Conservation (phyloP, 2,329 filamentous ascomycete genomes). For the Cyphellophora europaea region DNA sequence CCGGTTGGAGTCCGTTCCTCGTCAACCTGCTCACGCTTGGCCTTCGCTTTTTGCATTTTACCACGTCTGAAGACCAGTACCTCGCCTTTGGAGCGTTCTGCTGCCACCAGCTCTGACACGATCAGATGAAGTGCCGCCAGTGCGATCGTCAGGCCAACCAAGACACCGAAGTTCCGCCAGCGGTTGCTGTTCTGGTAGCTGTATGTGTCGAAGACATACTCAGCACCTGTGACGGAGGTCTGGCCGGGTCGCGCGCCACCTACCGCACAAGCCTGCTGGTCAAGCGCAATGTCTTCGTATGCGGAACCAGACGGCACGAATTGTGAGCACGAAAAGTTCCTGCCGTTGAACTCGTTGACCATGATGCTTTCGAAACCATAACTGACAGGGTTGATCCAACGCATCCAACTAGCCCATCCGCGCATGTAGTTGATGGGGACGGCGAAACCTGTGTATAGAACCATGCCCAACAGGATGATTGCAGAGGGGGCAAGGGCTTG, state of each 20-base stretch:
- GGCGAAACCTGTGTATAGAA: conserved; percentile 60
- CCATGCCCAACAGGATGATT: conserved; percentile 43
- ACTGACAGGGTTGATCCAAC: conserved; percentile 55
- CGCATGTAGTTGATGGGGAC: conserved; percentile 50
- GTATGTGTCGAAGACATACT: conserved; percentile 47
- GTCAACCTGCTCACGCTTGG: background rate
- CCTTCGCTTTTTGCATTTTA: conserved; percentile 26
- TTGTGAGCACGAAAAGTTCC: conserved; percentile 46
- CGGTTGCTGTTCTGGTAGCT: conserved; percentile 49
- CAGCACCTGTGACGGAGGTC: conserved; percentile 46
- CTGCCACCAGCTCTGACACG: conserved; percentile 52
- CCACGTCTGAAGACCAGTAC: conserved; percentile 66
- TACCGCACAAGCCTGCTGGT: conserved; percentile 60
- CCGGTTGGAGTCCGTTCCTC: too few relatives aligned
- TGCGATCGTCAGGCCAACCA: conserved; percentile 55
- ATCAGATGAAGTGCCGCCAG: conserved; percentile 54
- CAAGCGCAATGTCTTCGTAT: conserved; percentile 44
- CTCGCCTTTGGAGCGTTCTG: conserved; percentile 67
- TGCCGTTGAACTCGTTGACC: conserved; percentile 49
- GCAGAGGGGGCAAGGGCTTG: conserved; percentile 49
- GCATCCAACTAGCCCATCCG: conserved; percentile 59
- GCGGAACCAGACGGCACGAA: conserved; percentile 35
- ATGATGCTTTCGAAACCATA: conserved; percentile 57
- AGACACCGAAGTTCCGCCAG: conserved; percentile 64
- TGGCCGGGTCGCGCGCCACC: conserved; percentile 49